Base-by-base conservation (phyloP, 257 asterid genomes). In the Euphrasia confusa region DNA sequence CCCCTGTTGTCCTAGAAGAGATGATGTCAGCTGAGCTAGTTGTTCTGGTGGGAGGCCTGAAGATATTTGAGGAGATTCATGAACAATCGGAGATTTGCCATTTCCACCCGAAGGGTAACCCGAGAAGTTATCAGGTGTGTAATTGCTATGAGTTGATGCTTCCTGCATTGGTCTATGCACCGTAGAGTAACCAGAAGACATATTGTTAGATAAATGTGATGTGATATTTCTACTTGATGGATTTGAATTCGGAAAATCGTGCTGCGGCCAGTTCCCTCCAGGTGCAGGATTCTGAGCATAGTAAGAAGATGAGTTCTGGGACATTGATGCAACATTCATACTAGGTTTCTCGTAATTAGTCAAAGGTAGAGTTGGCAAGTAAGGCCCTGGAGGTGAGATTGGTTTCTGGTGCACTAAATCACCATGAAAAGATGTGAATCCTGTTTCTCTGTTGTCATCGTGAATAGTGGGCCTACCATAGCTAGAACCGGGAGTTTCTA, bases 1-100 rank as follows among this genome's bases (percentile, higher is more conserved):
- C 61, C 85, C 83, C 71, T 80, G 93, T 63, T 90, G 89, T 53
- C 86, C 94, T 12, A 88, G 78, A 75, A 88, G 87, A 53, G 88
- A 76, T 5, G 96, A 79, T 0, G 93, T 80, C 69, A 88, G 77
- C 77, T 84, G 86, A 18, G 88, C 82, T 15, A 85, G 86, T 72
- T 90, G 94, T 57, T 86, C 95, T 2, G 87, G 42, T 64, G 83
- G 86, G 61, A 84, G 75, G 30, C 78, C 69, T 15, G 74, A 65
- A 54, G 81, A 75, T 30, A 49, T 21, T 1, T 78, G 79, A 56
- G 76, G 68, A 5, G 63, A 81, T 52, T 80, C 95, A 32, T 64
- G 79, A 52, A 73, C 71, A 37, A 37, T 37, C 12, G 75, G 35
- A 61, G 72, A 72, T 70, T 68, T 73, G 68, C 77, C 63, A 26